Evolutionary conservation across 495 filamentous ascomycete species (phyloP).

Genomic region (Penicillium simplicissimum): DNA sequence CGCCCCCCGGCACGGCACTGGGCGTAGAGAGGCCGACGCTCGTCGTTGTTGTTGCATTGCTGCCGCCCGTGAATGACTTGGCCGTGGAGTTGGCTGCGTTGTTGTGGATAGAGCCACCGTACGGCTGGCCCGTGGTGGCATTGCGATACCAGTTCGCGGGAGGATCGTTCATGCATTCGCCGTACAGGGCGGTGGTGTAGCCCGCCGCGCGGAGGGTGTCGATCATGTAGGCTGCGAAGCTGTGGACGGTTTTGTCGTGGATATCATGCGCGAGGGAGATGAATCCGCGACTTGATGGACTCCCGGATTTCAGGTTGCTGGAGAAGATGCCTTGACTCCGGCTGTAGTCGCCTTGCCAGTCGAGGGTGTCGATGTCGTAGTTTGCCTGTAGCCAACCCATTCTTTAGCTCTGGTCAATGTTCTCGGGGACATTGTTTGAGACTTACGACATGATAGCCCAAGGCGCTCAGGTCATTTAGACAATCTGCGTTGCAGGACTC

Average conservation of each 20-base stretch:
- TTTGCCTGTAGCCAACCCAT: not conserved
- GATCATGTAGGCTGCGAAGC: not conserved
- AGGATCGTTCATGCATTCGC: not conserved
- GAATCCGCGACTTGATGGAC: not conserved
- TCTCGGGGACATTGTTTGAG: not conserved
- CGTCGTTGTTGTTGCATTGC: not conserved
- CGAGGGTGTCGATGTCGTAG: not conserved
- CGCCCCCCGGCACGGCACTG: not conserved
- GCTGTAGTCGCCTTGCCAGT: not conserved
- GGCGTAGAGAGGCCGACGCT: not conserved
- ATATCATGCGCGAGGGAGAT: not conserved
- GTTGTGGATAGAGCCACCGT: not conserved
- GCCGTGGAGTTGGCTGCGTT: not conserved
- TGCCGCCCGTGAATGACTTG: not conserved
- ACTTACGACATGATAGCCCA: not conserved
- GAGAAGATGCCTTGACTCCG: not conserved
- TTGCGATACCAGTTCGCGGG: not conserved
- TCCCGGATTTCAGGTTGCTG: not conserved
- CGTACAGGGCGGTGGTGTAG: not conserved
- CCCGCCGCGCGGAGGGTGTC: not conserved
- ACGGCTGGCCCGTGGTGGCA: not conserved
- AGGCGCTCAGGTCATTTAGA: not conserved
- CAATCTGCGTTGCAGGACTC: constrained; percentile 1
- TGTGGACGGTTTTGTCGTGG: not conserved
- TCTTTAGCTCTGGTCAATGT: not conserved